phyloP scores from a whole-genome alignment of 208 protist species.

The Acanthamoeba rhysodes region DNA sequence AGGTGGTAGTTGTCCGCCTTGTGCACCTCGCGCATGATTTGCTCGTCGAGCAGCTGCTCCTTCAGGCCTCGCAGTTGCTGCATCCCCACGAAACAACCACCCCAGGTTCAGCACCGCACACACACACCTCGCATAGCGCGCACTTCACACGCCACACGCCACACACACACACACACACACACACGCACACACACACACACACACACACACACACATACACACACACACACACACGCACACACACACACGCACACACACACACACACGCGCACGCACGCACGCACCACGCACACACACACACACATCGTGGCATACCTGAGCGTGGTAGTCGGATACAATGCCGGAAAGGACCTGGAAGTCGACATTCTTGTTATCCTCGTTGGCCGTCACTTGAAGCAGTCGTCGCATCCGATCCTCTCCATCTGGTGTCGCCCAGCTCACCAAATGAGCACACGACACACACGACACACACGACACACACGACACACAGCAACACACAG shows the following conservation, averaged over 20 bases:
- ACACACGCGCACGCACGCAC: too few relatives aligned
- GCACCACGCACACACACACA: too few relatives aligned
- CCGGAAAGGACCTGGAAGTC: conserved; percentile 45
- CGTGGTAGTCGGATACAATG: conserved; percentile 19
- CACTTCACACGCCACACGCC: too few relatives aligned
- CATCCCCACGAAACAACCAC: not conserved
- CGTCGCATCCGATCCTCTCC: not conserved
- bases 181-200: too few relatives aligned
- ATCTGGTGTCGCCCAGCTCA: not conserved
- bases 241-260: not conserved
- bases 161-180: too few relatives aligned
- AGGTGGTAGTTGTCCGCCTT: conserved; percentile 44
- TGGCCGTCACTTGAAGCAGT: not conserved
- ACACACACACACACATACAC: too few relatives aligned
- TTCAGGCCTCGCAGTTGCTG: conserved; percentile 4
- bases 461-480: too few relatives aligned
- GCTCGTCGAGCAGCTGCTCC: conserved; percentile 15
- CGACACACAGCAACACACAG: too few relatives aligned
- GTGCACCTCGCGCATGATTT: conserved; percentile 39
- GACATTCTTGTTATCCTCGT: conserved; percentile 7
- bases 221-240: too few relatives aligned
- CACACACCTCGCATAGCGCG: too few relatives aligned
- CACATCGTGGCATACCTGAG: not conserved
- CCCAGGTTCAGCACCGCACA: not conserved
- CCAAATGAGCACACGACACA: too few relatives aligned